Evolutionary conservation across 2,329 filamentous ascomycete genomes (phyloP).

Genomic region (Dryadomyces quercus-mongolicae): DNA sequence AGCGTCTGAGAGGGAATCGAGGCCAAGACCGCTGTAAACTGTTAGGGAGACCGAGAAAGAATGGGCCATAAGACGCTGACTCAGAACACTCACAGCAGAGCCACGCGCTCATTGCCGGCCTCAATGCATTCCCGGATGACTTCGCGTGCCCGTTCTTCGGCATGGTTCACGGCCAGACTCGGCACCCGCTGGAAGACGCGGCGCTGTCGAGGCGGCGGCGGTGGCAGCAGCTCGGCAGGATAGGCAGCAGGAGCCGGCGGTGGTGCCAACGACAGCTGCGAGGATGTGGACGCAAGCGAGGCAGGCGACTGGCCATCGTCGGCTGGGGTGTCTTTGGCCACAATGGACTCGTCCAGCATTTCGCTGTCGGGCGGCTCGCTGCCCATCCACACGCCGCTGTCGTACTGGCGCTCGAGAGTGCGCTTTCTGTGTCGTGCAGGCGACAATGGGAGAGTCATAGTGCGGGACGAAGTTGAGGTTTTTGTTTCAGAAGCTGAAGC

Average conservation of each 20-base stretch:
- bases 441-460: conserved; percentile 2
- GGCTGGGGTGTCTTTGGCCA: not conserved
- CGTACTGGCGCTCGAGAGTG: conserved; percentile 44
- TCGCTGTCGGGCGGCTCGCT: no score
- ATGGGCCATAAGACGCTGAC: not conserved
- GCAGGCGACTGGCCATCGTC: conserved; percentile 14
- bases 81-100: conserved; percentile 5
- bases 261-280: conserved; percentile 45
- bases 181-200: conserved; percentile 16
- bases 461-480: no score
- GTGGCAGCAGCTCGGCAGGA: conserved; percentile 15
- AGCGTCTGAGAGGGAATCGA: conserved; percentile 42
- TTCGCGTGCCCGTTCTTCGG: conserved; percentile 32
- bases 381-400: conserved; percentile 57
- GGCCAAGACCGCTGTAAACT: conserved; percentile 27
- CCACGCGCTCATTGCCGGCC: conserved; percentile 43
- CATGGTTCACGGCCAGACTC: conserved; percentile 18
- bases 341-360: no score
- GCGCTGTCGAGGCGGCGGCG: conserved; percentile 20
- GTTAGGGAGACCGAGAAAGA: not conserved
- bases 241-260: conserved; percentile 25
- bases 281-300: conserved; percentile 36
- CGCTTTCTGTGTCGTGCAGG: conserved; percentile 28
- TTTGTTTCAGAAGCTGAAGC: no score
- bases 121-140: conserved; percentile 44